These are phyloP conservation scores for Arxiozyma telluris DNA, from an alignment of 1,139 yeast genomes.

Conservation along the genomic window DNA sequence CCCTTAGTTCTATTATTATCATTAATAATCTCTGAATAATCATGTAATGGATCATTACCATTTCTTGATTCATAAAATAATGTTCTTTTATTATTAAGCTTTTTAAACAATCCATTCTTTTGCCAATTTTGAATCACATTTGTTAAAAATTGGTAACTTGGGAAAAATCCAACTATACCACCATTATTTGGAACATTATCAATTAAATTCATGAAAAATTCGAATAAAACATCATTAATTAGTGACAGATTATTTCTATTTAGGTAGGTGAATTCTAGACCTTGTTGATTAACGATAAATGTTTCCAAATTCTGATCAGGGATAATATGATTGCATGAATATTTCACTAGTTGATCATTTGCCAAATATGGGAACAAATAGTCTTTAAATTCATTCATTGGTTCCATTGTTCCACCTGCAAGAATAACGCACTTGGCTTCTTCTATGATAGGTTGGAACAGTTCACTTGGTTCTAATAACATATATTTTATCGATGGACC, in stretches of 20 bases:
- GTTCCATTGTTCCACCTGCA: slow-evolving; percentile 98
- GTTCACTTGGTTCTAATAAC: slow-evolving; percentile 70
- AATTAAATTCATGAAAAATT: slow-evolving; percentile 38
- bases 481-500: slow-evolving; percentile 48
- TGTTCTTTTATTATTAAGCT: slow-evolving; percentile 35
- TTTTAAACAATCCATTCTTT: slow-evolving; percentile 28
- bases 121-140: slow-evolving; percentile 48
- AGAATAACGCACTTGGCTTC: slow-evolving; percentile 63
- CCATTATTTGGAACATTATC: slow-evolving; percentile 42
- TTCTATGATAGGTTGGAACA: slow-evolving; percentile 57
- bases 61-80: slow-evolving; percentile 51
- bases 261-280: slow-evolving; percentile 62
- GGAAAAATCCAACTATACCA: slow-evolving; percentile 77
- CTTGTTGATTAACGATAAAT: slow-evolving; percentile 39
- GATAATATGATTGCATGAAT: slow-evolving; percentile 79
- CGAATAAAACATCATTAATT: slow-evolving; percentile 45
- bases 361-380: slow-evolving; percentile 57
- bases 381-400: slow-evolving; percentile 58
- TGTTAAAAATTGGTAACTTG: slow-evolving; percentile 69
- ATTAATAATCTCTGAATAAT: slow-evolving; percentile 39
- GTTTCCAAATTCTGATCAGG: slow-evolving; percentile 62
- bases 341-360: slow-evolving; percentile 38
- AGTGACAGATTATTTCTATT: slow-evolving; percentile 43
- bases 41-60: slow-evolving; percentile 40
- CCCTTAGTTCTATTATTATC: slow-evolving; percentile 33